phyloP scores from a whole-genome alignment of 2,329 filamentous ascomycete genomes.

The Hymenoscyphus albidus region DNA sequence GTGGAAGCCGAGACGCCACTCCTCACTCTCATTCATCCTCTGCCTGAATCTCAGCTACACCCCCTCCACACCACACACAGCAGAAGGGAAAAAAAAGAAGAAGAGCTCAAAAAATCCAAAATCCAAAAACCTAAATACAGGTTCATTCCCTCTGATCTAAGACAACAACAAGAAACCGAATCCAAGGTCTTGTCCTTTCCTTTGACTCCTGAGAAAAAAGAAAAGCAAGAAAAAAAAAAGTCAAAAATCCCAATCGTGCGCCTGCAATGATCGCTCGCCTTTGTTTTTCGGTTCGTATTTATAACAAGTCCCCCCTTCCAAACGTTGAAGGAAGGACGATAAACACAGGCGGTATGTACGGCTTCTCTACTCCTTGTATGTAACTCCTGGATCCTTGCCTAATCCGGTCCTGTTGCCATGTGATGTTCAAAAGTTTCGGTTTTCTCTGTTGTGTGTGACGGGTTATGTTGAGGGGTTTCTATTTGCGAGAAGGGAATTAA shows the following conservation, averaged over 20 bases:
- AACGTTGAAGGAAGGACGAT: not conserved
- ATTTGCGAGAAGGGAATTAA: not conserved
- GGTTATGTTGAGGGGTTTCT: not conserved
- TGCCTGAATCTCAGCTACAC: not conserved
- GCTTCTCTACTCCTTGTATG: not conserved
- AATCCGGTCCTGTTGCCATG: not conserved
- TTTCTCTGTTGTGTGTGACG: not conserved
- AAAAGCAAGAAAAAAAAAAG: not conserved
- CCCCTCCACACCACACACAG: not conserved
- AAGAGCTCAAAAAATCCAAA: not conserved
- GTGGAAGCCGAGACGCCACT: not conserved
- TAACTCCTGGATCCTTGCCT: not conserved
- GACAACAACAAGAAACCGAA: not conserved
- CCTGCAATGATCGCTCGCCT: not conserved
- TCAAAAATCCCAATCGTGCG: conserved; percentile 1
- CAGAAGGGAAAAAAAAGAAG: not conserved
- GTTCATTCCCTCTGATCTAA: not conserved
- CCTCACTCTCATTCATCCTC: not conserved
- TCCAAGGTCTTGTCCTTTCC: not conserved
- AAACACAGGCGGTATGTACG: not conserved
- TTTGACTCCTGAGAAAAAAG: not conserved
- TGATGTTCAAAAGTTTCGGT: not conserved
- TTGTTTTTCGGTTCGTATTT: not conserved
- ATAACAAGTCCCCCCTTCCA: not conserved
- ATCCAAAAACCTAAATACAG: not conserved